Base-by-base conservation (phyloP, 768 basidiomycete species). In the Baorangia bicolor region DNA sequence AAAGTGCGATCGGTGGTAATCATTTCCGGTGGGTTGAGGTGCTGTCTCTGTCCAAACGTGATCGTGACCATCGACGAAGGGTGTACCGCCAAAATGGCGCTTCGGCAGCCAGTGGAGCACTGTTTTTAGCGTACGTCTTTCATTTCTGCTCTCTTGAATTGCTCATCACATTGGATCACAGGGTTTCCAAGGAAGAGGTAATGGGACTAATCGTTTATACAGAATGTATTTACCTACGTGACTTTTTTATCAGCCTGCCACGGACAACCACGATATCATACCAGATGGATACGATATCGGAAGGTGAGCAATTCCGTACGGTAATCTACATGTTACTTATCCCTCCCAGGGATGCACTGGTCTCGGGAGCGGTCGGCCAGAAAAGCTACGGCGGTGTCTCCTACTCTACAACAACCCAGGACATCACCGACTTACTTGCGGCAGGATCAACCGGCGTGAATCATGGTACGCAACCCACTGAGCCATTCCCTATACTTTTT, bases 1-100 rank as follows among this genome's bases (percentile, higher is more conserved):
- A 80, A 64, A 76, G 70, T 55, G 57, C 72, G 21, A 58, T 71
- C 4, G 80, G 79, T 14, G 80, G 79, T 1, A 76, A 78, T 57
- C 80, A 80, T 58, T 74, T 81, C 60, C 72, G 80, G 77, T 77
- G 49, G 34, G 45, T 45, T 30, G 27, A 39, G 12, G 21, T 37
- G 4, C n/a, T 3, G 1, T 28, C 38, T 28, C 30, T 18, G n/a
- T 28, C 37, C 18, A 9, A 16, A 35, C 25, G 5, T 42, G 4
- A 13, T 18, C 10, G 6, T 43, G 38, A 58, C 21, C 16, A 4
- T 42, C 25, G 5, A 28, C 16, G 4, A 41, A 63, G 83, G 12
- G 74, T 83, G 14, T 86, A 66, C 65, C 77, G 77, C 28, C 85
- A 88, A 68, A 82, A 86, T 57, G 85, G 85, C 0, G 62, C 79